Evolutionary conservation across 2,329 filamentous ascomycete species (phyloP).

Genomic region (Remersonia thermophila): DNA sequence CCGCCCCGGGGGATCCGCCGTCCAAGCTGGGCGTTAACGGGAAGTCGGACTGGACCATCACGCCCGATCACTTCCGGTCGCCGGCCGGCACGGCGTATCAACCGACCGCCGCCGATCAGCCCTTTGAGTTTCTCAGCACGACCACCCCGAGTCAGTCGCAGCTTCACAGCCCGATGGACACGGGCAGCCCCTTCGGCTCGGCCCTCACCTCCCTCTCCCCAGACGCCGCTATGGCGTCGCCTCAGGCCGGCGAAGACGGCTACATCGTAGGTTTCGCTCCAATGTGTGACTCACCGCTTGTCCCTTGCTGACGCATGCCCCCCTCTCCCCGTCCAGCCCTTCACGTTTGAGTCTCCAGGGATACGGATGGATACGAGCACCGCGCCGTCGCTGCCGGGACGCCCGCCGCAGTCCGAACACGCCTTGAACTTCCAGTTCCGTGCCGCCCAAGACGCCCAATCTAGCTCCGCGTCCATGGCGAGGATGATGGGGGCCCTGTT

Average conservation of each 20-base stretch:
- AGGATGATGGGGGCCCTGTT: slow-evolving; percentile 2
- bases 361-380: background rate
- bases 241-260: slow-evolving; percentile 3
- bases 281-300: background rate
- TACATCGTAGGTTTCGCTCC: slow-evolving; percentile 2
- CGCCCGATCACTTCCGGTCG: background rate
- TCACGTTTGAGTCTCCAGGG: slow-evolving; percentile 18
- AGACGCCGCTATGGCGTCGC: slow-evolving; percentile 4
- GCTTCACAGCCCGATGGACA: slow-evolving; percentile 19
- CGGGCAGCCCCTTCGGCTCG: slow-evolving; percentile 13
- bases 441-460: slow-evolving; percentile 2
- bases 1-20: slow-evolving; percentile 27
- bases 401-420: slow-evolving; percentile 3
- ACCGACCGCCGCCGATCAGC: slow-evolving; percentile 1
- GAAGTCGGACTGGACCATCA: slow-evolving; percentile 32
- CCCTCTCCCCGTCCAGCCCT: slow-evolving; percentile 14
- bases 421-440: slow-evolving; percentile 6
- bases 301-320: slow-evolving; percentile 1
- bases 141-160: slow-evolving; percentile 19
- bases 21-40: slow-evolving; percentile 31
- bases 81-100: too few species aligned
- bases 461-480: background rate
- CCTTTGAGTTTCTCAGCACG: slow-evolving; percentile 12
- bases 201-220: slow-evolving; percentile 3
- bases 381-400: slow-evolving; percentile 3